Evolutionary conservation across 1,139 yeast species (phyloP).

Genomic region (Arxiozyma heterogenica): DNA sequence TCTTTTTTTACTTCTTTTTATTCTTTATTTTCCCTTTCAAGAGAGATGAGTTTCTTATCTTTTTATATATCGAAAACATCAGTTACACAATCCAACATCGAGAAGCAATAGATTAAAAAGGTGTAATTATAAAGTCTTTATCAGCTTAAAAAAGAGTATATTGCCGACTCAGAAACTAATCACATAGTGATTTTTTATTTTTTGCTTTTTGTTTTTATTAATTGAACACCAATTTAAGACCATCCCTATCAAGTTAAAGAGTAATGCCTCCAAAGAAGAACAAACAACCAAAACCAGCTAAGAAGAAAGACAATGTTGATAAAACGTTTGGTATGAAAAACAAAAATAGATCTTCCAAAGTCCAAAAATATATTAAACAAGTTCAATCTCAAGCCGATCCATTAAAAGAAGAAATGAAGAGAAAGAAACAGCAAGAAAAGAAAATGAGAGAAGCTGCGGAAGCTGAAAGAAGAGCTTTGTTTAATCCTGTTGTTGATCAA

Average conservation of each 20-base stretch:
- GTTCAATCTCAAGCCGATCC: conserved; percentile 62
- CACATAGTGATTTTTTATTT: too few relatives aligned
- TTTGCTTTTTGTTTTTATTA: too few relatives aligned
- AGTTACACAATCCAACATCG: too few relatives aligned
- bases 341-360: conserved; percentile 87
- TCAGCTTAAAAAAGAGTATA: too few relatives aligned
- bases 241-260: not conserved
- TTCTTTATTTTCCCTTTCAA: too few relatives aligned
- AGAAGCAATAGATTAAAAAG: too few relatives aligned
- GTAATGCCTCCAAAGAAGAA: conserved; percentile 69
- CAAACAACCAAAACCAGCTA: conserved; percentile 53
- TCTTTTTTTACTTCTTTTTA: too few relatives aligned
- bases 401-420: conserved; percentile 69
- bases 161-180: too few relatives aligned
- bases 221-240: not conserved
- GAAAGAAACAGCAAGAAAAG: conserved; percentile 74
- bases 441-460: conserved; percentile 86
- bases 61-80: too few relatives aligned
- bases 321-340: conserved; percentile 92
- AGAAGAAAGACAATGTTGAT: conserved; percentile 73
- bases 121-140: too few relatives aligned
- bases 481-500: conserved; percentile 62
- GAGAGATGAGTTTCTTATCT: too few relatives aligned
- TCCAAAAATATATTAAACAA: conserved; percentile 76
- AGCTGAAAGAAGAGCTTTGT: conserved; percentile 72